phyloP scores from a whole-genome alignment of 2,329 filamentous ascomycete genomes.

The Colletotrichum sp. region DNA sequence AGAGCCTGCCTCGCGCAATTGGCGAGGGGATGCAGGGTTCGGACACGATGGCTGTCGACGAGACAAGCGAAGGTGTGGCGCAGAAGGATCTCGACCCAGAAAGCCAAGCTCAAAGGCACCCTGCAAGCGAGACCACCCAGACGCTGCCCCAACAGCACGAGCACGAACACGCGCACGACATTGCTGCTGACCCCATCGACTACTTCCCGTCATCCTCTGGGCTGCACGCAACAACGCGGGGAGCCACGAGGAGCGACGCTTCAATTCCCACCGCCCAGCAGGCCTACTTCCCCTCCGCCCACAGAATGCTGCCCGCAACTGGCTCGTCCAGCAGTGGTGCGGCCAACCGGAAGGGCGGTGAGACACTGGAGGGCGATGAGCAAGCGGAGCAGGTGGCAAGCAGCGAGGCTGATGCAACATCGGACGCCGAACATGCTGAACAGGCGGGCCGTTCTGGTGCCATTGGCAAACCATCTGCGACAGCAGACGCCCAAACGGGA shows the following conservation, averaged over 20 bases:
- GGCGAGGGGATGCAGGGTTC: neutral
- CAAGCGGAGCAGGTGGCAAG: conserved; percentile 10
- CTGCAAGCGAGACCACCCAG: neutral
- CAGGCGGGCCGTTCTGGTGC: conserved; percentile 7
- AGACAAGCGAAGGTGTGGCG: neutral
- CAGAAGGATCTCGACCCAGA: conserved; percentile 6
- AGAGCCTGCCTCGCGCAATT: neutral
- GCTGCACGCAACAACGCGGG: conserved; percentile 5
- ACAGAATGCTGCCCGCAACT: neutral
- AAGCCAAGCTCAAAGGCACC: neutral
- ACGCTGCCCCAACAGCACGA: neutral
- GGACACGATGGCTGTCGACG: neutral
- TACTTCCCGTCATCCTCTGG: conserved; percentile 8
- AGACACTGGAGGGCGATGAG: neutral
- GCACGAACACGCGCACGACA: neutral
- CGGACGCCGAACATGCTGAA: neutral
- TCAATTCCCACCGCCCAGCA: neutral
- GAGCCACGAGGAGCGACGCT: neutral
- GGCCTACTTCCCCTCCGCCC: neutral
- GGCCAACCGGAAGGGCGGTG: conserved; percentile 18
- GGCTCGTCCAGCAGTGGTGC: neutral
- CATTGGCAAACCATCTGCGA: conserved; percentile 12
- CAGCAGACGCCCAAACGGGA: neutral
- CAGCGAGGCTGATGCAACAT: conserved; percentile 15
- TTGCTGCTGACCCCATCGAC: neutral